phyloP scores from a whole-genome alignment of 2,329 filamentous ascomycete genomes.

The Nectriaceae sp. region DNA sequence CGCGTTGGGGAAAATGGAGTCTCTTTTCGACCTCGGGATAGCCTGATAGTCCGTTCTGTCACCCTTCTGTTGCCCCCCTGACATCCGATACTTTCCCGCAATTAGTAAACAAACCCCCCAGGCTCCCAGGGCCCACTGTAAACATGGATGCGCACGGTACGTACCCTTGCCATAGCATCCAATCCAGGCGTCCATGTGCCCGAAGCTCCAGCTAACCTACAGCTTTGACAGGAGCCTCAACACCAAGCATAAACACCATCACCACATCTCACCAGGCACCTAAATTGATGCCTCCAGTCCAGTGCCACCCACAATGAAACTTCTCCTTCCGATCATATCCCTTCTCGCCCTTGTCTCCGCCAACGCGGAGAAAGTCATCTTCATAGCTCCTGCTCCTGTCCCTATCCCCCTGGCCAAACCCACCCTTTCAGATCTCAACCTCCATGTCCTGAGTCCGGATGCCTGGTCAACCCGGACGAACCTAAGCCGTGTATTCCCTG shows the following conservation, averaged over 20 bases:
- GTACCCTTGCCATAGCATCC: too few species aligned
- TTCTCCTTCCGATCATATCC: slow-evolving; percentile 7
- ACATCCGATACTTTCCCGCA: background rate
- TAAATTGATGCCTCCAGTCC: background rate
- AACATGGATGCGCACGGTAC: too few species aligned
- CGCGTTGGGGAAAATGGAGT: background rate
- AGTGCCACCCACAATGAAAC: slow-evolving; percentile 12
- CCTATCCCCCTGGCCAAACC: slow-evolving; percentile 48
- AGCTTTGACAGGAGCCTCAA: slow-evolving; percentile 6
- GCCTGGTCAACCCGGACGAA: slow-evolving; percentile 60
- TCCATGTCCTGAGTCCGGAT: slow-evolving; percentile 65
- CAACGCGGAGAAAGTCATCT: slow-evolving; percentile 92
- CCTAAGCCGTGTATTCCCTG: slow-evolving; percentile 70
- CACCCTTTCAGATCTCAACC: slow-evolving; percentile 55
- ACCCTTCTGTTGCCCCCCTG: background rate
- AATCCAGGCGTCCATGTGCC: background rate
- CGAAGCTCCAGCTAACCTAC: too few species aligned
- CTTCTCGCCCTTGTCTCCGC: slow-evolving; percentile 43
- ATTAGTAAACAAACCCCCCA: background rate
- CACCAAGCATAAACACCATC: background rate
- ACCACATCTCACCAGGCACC: slow-evolving; percentile 1
- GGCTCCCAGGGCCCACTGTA: too few species aligned
- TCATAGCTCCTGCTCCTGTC: slow-evolving; percentile 67
- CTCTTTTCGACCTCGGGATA: background rate
- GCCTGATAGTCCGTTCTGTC: background rate